Conservation (phyloP, 176 grass and related monocot genomes). For the Themeda triandra region DNA sequence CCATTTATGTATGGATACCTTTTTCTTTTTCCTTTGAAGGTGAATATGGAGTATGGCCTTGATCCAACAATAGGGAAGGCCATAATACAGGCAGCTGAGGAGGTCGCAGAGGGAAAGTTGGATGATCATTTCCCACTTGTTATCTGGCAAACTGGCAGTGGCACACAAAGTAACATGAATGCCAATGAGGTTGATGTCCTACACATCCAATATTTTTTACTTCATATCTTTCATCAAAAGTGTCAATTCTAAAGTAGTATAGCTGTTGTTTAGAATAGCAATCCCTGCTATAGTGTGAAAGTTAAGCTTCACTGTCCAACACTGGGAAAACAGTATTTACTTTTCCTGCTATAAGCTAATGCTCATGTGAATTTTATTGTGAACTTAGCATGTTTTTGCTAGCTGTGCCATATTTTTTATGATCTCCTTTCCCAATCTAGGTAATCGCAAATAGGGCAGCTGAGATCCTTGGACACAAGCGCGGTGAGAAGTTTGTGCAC, state of each 20-base stretch:
- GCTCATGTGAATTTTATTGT: slow-evolving; percentile 3
- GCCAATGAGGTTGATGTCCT: slow-evolving; percentile 79
- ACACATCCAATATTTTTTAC: slow-evolving; percentile 2
- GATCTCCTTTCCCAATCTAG: slow-evolving; percentile 42
- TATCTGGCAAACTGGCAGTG: slow-evolving; percentile 99
- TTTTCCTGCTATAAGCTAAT: background rate
- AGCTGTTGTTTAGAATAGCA: background rate
- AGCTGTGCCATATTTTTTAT: slow-evolving; percentile 16
- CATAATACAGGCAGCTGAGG: slow-evolving; percentile 85
- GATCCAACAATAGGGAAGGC: slow-evolving; percentile 83
- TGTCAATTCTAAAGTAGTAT: slow-evolving; percentile 5
- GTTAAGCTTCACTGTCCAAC: background rate
- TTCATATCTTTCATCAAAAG: background rate
- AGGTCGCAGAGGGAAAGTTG: slow-evolving; percentile 86
- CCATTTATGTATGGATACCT: slow-evolving; percentile 10
- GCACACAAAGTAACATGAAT: slow-evolving; percentile 99
- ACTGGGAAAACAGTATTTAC: background rate
- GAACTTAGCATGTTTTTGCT: background rate
- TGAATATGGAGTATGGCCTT: slow-evolving; percentile 96
- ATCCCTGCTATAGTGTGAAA: background rate
- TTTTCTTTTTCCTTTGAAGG: slow-evolving; percentile 43
- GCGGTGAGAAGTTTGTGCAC: slow-evolving; percentile 86
- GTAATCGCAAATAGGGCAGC: slow-evolving; percentile 97
- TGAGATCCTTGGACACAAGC: slow-evolving; percentile 95
- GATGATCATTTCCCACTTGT: slow-evolving; percentile 96